phyloP scores from a whole-genome alignment of 345 rosid species.

The Pistacia integerrima region DNA sequence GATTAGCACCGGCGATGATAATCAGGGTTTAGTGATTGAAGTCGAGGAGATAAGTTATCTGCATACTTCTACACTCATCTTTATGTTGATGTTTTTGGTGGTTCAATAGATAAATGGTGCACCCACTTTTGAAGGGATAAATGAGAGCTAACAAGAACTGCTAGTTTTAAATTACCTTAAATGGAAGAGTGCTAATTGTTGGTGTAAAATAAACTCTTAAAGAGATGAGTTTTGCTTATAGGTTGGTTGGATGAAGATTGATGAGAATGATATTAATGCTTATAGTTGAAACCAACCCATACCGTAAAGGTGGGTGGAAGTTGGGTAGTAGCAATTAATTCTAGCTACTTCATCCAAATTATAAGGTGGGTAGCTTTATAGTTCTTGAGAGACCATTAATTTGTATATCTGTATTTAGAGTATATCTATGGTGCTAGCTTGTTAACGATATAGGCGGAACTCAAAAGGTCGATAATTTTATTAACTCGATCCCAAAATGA shows the following conservation, averaged over 20 bases:
- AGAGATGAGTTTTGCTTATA: conserved; percentile 19
- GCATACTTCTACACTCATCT: too few relatives aligned
- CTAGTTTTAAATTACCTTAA: not conserved
- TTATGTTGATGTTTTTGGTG: too few relatives aligned
- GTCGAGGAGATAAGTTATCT: too few relatives aligned
- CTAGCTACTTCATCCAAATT: conserved; percentile 23
- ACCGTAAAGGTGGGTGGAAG: conserved; percentile 39
- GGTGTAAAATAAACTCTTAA: conserved; percentile 14
- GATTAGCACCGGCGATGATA: too few relatives aligned
- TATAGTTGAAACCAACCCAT: conserved; percentile 42
- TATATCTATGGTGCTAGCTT: not conserved
- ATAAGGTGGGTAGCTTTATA: conserved; percentile 11
- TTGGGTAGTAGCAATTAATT: conserved; percentile 47
- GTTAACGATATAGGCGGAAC: too few relatives aligned
- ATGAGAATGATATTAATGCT: conserved; percentile 43
- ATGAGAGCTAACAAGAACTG: not conserved
- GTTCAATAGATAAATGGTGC: too few relatives aligned
- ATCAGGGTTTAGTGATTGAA: too few relatives aligned
- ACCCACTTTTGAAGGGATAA: not conserved
- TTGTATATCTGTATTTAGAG: not conserved
- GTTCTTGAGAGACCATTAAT: conserved; percentile 17
- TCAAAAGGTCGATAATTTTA: not conserved
- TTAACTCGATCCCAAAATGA: not conserved
- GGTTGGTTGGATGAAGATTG: conserved; percentile 34
- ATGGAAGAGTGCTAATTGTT: conserved; percentile 13